Percentiles rank a stretch among this genome's conserved stretches.
Conservation (phyloP, 805 yeast genomes). For the Yarrowia bubula region DNA sequence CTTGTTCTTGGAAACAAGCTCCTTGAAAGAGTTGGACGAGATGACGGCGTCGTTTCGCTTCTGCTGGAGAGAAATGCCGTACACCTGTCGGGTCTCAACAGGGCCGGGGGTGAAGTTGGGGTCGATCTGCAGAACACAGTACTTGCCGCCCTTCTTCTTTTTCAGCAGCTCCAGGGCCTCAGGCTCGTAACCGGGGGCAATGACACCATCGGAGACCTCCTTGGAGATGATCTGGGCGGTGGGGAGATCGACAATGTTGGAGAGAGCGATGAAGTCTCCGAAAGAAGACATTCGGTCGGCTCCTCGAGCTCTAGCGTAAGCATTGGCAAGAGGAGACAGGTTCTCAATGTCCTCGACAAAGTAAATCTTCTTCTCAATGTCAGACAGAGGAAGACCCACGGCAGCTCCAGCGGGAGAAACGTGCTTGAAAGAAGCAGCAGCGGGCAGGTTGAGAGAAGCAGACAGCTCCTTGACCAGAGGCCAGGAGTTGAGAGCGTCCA, state of each 20-base stretch:
- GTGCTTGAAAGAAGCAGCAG: constrained; percentile 98
- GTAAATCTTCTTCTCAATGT: constrained; percentile 89
- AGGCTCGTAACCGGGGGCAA: constrained; percentile 94
- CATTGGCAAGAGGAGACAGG: constrained; percentile 94
- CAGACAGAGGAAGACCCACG: constrained; percentile 89
- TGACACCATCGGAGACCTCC: constrained; percentile 98
- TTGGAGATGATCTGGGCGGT: constrained; percentile 96
- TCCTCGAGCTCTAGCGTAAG: constrained; percentile 99
- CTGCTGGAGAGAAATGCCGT: constrained; percentile 92
- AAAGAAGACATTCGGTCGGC: constrained; percentile 99
- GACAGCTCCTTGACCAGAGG: constrained; percentile 96
- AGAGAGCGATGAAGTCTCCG: constrained; percentile 97
- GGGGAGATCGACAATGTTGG: constrained; percentile 92
- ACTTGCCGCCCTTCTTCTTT: constrained; percentile 96
- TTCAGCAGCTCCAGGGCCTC: constrained; percentile 87
- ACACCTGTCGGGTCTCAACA: constrained; percentile 89
- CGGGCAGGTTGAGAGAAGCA: constrained; percentile 91
- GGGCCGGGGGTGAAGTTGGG: constrained; percentile 84
- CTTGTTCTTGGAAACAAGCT: constrained; percentile 85
- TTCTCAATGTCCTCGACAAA: constrained; percentile 93
- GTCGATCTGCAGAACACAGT: constrained; percentile 93
- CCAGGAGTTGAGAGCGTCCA: constrained; percentile 98
- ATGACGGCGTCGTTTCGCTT: constrained; percentile 97
- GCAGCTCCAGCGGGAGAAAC: constrained; percentile 99
- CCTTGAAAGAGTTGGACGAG: constrained; percentile 84